phyloP scores from a whole-genome alignment of 106 monocot species.

The Dendrobium nobile region DNA sequence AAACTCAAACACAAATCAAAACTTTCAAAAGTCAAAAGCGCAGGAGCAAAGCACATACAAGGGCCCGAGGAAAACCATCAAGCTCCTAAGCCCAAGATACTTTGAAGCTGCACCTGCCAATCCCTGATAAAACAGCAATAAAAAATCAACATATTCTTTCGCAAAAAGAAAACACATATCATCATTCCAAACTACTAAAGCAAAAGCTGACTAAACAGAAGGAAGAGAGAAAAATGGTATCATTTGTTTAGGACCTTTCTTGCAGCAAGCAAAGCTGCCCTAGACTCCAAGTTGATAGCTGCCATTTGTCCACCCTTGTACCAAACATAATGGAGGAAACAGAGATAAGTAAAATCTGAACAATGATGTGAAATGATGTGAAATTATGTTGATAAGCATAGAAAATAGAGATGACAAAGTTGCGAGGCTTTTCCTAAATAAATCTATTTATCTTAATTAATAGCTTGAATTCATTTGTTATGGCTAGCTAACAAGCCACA shows the following conservation, averaged over 20 bases:
- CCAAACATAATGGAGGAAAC: not conserved
- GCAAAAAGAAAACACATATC: not conserved
- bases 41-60: constrained; percentile 46
- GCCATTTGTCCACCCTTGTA: constrained; percentile 85
- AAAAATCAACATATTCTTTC: not conserved
- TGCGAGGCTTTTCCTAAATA: not conserved
- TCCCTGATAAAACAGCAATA: constrained; percentile 38
- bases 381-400: not conserved
- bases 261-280: constrained; percentile 76
- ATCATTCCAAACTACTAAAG: not conserved
- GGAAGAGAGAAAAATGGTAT: constrained; percentile 2
- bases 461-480: not conserved
- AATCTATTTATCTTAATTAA: not conserved
- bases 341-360: not conserved
- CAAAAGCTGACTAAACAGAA: not conserved
- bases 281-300: constrained; percentile 76
- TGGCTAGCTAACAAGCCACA: not conserved
- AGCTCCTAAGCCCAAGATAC: constrained; percentile 79
- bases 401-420: not conserved
- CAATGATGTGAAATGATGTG: not conserved
- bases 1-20: not conserved
- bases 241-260: constrained; percentile 47
- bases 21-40: not conserved
- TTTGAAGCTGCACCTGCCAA: constrained; percentile 72
- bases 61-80: constrained; percentile 77